A percentile compares a stretch with the other conserved stretches of the same genome.
These are phyloP conservation scores for Rhododendron ferrugineum DNA, from an alignment of 148 eudicot genomes.

Conservation along the genomic window DNA sequence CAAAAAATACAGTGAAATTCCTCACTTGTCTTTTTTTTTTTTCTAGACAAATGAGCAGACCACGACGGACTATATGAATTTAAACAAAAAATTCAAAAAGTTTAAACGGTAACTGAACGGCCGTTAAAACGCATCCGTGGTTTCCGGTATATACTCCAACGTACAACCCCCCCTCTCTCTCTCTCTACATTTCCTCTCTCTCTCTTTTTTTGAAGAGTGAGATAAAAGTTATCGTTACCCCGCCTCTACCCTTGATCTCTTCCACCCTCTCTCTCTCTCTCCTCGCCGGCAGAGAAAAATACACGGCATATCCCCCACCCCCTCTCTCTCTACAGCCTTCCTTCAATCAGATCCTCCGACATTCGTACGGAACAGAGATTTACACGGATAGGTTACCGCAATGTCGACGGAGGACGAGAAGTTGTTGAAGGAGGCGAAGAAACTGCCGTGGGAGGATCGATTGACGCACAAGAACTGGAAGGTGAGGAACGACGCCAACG, in stretches of 20 bases:
- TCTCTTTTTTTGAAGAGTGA: slow-evolving; percentile 7
- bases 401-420: slow-evolving; percentile 97
- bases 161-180: slow-evolving; percentile 1
- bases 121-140: background rate
- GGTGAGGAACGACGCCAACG: slow-evolving; percentile 91
- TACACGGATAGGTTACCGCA: background rate
- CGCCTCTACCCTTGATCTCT: slow-evolving; percentile 3
- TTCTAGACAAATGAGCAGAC: background rate
- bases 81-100: background rate
- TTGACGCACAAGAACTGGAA: slow-evolving; percentile 91
- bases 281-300: slow-evolving; percentile 37
- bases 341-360: background rate
- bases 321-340: background rate
- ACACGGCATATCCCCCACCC: background rate
- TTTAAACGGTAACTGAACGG: background rate
- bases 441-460: slow-evolving; percentile 98
- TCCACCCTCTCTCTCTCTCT: background rate
- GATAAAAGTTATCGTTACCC: slow-evolving; percentile 1
- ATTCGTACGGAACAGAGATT: background rate
- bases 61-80: background rate
- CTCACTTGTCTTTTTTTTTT: too few species aligned
- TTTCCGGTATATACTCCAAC: background rate
- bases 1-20: background rate
- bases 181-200: background rate
- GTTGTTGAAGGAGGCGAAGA: slow-evolving; percentile 95